Evolutionary conservation across 257 asterid species (phyloP), one percentile per base, ranked within the genome.

Genomic region (Solanum chmielewskii): DNA sequence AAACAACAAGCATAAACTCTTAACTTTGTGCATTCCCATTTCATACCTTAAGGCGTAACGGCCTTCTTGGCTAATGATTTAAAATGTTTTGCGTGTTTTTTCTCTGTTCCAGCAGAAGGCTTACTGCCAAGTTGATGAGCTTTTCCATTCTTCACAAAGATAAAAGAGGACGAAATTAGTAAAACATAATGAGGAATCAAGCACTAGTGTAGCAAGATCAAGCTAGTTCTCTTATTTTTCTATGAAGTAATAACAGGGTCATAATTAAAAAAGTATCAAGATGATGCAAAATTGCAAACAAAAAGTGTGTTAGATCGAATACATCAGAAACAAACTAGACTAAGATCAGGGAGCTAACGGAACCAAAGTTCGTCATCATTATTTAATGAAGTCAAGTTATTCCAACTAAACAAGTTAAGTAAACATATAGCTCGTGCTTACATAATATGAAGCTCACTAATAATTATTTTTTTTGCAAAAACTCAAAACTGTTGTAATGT

Each of bases 41-140:
- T 88, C 85, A 93, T 84, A 95, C 99, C 99, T 90, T 97, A 96
- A 86, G 96, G 92, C 66, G 93, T 93, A 91, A 89, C 98, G 27
- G 96, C 98, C 90, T 92, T 94, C 90, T 91, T 93, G 27, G 87
- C 83, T 84, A 94, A 88, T 85, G 98, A 90, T 37, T 93, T 98
- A 84, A 91, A 92, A 93, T 94, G 92, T 86, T 90, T 95, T 3
- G 99, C 94, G 52, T 92, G 91, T 89, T 95, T 95, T 89, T 97
- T 93, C 92, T 95, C 93, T 33, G 92, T 86, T 91, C 94, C 97
- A 84, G 96, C 90, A 88, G 95, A 94, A 88, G 98, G 92, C 91
- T 95, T 93, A 41, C 95, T 97, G 90, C 93, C 98, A 39, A 95
- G 95, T 73, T 93, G 96, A 91, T 95, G 98, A 91, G 92, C 97